Percentiles rank a stretch among this genome's conserved stretches.
Conservation (phyloP, 169 alveolate species). For the Plasmodium knowlesi region DNA sequence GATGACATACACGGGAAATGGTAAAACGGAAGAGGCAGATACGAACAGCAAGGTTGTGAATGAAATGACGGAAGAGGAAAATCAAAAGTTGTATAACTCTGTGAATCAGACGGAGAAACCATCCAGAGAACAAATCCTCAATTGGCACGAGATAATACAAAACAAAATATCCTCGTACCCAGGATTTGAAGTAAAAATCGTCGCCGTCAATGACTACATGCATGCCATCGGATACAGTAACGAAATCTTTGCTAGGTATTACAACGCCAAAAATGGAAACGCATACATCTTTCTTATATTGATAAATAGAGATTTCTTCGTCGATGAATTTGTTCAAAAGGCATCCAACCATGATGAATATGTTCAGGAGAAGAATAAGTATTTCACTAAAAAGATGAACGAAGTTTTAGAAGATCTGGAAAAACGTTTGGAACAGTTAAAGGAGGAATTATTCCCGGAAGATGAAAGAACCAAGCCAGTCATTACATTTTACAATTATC, state of each 20-base stretch:
- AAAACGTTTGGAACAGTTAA: neutral
- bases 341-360: neutral
- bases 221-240: slow-evolving; percentile 7
- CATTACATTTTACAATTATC: slow-evolving; percentile 22
- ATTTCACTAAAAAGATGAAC: neutral
- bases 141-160: slow-evolving; percentile 7
- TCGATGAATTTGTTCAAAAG: slow-evolving; percentile 19
- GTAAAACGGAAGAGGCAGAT: neutral
- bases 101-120: neutral
- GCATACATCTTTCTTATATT: slow-evolving; percentile 28
- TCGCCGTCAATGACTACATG: slow-evolving; percentile 37
- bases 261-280: slow-evolving; percentile 8
- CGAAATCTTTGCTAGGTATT: neutral
- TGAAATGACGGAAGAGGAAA: neutral
- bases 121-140: neutral
- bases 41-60: neutral
- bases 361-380: neutral
- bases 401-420: slow-evolving; percentile 7
- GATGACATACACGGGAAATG: neutral
- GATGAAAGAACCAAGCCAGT: slow-evolving; percentile 11
- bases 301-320: slow-evolving; percentile 35
- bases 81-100: neutral
- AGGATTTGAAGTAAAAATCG: slow-evolving; percentile 34
- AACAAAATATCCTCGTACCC: neutral
- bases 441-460: slow-evolving; percentile 3